A percentile compares a stretch with the other conserved stretches of the same genome.
phyloP scores from a whole-genome alignment of 768 basidiomycete genomes.

The Kwoniella mangroviensis region DNA sequence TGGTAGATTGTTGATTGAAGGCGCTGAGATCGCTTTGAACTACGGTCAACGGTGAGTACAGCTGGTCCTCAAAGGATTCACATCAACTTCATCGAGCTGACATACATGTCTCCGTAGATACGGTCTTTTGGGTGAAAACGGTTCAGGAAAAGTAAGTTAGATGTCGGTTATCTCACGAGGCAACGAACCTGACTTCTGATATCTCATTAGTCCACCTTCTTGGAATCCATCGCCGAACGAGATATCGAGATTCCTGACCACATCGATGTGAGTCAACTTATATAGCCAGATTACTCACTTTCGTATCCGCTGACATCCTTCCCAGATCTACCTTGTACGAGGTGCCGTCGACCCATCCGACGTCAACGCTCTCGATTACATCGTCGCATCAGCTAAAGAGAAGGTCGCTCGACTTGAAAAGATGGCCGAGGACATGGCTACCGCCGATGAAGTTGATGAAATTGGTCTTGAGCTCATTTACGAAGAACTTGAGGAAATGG shows the following conservation, averaged over 20 bases:
- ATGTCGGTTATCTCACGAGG: not conserved
- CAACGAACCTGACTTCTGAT: not conserved
- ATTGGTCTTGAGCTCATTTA: conserved; percentile 82
- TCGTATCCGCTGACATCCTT: not conserved
- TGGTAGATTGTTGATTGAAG: conserved; percentile 71
- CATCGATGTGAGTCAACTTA: conserved; percentile 67
- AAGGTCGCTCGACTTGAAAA: conserved; percentile 94
- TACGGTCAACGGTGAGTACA: conserved; percentile 47
- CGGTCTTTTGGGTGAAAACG: conserved; percentile 94
- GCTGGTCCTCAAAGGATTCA: too few species aligned
- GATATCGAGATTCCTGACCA: conserved; percentile 93
- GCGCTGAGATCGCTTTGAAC: conserved; percentile 58
- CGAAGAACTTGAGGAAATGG: conserved; percentile 96
- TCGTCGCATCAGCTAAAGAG: conserved; percentile 84
- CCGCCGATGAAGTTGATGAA: conserved; percentile 89
- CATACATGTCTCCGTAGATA: conserved; percentile 61
- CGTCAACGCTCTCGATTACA: conserved; percentile 95
- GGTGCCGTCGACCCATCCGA: conserved; percentile 96
- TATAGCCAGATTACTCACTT: not conserved
- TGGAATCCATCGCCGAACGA: conserved; percentile 91
- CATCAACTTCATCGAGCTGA: too few species aligned
- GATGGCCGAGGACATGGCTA: conserved; percentile 87
- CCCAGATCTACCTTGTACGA: conserved; percentile 84
- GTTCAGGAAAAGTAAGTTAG: conserved; percentile 86
- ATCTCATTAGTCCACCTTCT: conserved; percentile 78